Percentiles rank a stretch among this genome's conserved stretches.
These are phyloP conservation scores for Cyclotella sp. DNA, from an alignment of 108 stramenopile genomes.

Conservation along the genomic window DNA sequence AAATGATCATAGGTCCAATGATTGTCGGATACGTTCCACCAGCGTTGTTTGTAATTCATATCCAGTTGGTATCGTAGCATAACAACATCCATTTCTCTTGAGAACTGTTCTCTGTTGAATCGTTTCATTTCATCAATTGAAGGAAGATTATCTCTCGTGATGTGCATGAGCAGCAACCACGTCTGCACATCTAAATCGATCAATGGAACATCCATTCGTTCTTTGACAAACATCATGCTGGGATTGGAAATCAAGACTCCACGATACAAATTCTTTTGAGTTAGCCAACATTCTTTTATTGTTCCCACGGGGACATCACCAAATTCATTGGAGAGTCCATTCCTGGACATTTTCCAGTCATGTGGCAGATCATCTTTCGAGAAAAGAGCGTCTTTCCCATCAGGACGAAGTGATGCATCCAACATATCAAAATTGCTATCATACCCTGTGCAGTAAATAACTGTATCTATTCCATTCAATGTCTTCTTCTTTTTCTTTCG, in stretches of 20 bases:
- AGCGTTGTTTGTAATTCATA: slow-evolving; percentile 23
- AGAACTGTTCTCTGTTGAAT: slow-evolving; percentile 26
- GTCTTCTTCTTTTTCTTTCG: slow-evolving; percentile 16
- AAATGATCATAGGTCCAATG: slow-evolving; percentile 22
- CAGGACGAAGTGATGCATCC: slow-evolving; percentile 31
- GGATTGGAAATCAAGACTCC: slow-evolving; percentile 47
- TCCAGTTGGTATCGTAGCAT: slow-evolving; percentile 35
- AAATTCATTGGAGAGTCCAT: slow-evolving; percentile 22
- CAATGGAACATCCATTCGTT: slow-evolving; percentile 36
- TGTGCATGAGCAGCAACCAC: slow-evolving; percentile 41
- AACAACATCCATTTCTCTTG: slow-evolving; percentile 29
- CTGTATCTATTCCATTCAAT: slow-evolving; percentile 49
- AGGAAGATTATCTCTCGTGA: slow-evolving; percentile 33
- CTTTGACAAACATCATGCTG: slow-evolving; percentile 59
- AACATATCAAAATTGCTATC: slow-evolving; percentile 42
- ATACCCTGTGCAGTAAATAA: slow-evolving; percentile 73
- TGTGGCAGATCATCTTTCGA: not conserved
- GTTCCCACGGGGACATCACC: slow-evolving; percentile 16
- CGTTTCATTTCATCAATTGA: slow-evolving; percentile 46
- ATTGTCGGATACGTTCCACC: slow-evolving; percentile 9
- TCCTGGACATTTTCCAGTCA: slow-evolving; percentile 20
- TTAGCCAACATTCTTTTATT: not conserved
- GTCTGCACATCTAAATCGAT: slow-evolving; percentile 46
- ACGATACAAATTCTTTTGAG: slow-evolving; percentile 29
- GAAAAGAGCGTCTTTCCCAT: not conserved